Conservation (phyloP, 2,329 filamentous ascomycete genomes). For the Leptographium radiaticola region DNA sequence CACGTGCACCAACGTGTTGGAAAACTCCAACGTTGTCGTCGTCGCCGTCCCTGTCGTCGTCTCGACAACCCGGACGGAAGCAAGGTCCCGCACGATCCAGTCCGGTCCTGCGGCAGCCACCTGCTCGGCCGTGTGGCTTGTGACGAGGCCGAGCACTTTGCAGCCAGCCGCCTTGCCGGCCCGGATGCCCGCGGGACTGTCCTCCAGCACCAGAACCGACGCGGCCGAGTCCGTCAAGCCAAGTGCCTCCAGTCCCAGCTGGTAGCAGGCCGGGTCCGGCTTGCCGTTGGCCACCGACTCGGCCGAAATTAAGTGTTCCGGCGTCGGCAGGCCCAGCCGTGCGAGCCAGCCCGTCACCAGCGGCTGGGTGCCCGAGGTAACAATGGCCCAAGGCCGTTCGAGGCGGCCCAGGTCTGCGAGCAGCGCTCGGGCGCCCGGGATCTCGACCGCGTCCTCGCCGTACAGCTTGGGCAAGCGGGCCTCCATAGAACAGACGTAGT, state of each 20-base stretch:
- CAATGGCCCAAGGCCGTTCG: constrained; percentile 71
- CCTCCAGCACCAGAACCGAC: constrained; percentile 65
- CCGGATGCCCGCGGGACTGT: constrained; percentile 73
- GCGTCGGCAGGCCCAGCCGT: constrained; percentile 50
- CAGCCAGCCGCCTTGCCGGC: constrained; percentile 80
- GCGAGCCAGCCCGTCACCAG: constrained; percentile 62
- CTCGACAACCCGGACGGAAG: constrained; percentile 55
- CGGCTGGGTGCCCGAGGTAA: constrained; percentile 56
- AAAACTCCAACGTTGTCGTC: constrained; percentile 47
- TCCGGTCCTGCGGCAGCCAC: constrained; percentile 67
- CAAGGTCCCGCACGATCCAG: constrained; percentile 73
- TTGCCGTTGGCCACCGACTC: constrained; percentile 67
- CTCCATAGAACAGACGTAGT: constrained; percentile 74
- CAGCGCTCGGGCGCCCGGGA: constrained; percentile 66
- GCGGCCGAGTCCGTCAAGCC: constrained; percentile 31
- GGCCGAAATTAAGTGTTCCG: constrained; percentile 56
- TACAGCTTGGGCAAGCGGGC: constrained; percentile 62
- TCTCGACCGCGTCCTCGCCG: constrained; percentile 67
- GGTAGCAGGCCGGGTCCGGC: constrained; percentile 64
- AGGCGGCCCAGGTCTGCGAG: constrained; percentile 49
- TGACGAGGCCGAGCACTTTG: constrained; percentile 71
- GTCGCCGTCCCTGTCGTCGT: constrained; percentile 22
- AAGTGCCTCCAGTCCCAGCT: constrained; percentile 51
- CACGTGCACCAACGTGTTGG: constrained; percentile 33
- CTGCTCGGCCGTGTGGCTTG: constrained; percentile 65